Evolutionary conservation across 345 rosid genomes (phyloP).

Genomic region (Gossypium turneri): DNA sequence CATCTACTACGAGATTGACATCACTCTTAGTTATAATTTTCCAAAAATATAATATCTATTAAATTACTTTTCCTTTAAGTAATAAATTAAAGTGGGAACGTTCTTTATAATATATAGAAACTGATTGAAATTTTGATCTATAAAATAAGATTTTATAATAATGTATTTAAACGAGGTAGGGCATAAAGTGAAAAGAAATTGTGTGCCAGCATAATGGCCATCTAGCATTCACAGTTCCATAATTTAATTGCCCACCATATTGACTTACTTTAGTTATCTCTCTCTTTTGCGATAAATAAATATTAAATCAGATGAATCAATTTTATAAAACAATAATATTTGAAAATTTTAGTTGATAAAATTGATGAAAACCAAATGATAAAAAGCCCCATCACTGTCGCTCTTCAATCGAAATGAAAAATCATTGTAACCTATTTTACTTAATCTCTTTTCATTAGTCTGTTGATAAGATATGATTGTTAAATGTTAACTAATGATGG

Average conservation of each 20-base stretch:
- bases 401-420: not conserved
- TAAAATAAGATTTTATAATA: too few relatives aligned
- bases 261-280: not conserved
- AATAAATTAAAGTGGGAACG: too few relatives aligned
- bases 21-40: not conserved
- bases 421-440: not conserved
- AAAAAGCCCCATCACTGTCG: not conserved
- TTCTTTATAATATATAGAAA: too few relatives aligned
- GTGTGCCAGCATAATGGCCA: slow-evolving; percentile 35
- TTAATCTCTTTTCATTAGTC: slow-evolving; percentile 1
- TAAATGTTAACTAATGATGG: slow-evolving; percentile 15
- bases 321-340: too few relatives aligned
- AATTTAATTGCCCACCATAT: slow-evolving; percentile 20
- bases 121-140: too few relatives aligned
- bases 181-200: not conserved
- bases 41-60: not conserved
- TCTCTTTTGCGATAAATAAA: too few relatives aligned
- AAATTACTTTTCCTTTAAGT: too few relatives aligned
- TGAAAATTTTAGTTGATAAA: not conserved
- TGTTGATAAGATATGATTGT: slow-evolving; percentile 20
- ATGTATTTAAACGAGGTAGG: too few relatives aligned
- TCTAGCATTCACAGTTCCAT: slow-evolving; percentile 13
- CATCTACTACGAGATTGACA: not conserved
- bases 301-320: too few relatives aligned
- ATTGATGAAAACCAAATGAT: not conserved